A percentile compares a stretch with the other conserved stretches of the same genome.
Evolutionary conservation across 2,329 filamentous ascomycete genomes (phyloP).

Genomic region (Hymenoscyphus fraxineus): DNA sequence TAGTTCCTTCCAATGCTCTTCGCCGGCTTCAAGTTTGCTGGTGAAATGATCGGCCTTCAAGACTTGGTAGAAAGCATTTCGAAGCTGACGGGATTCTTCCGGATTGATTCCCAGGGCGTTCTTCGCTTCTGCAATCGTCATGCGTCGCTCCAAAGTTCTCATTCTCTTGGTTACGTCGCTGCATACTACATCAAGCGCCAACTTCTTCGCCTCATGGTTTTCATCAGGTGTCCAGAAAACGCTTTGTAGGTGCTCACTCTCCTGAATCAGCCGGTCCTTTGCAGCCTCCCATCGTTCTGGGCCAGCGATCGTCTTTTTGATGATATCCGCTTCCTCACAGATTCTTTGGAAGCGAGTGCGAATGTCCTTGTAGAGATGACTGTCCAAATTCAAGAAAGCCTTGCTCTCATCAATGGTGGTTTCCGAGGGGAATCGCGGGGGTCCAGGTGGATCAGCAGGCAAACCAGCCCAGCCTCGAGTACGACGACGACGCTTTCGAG

Average conservation of each 20-base stretch:
- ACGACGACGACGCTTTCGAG: conserved; percentile 63
- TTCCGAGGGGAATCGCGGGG: conserved; percentile 75
- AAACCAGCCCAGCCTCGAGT: conserved; percentile 66
- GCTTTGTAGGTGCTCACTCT: conserved; percentile 59
- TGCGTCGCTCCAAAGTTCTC: conserved; percentile 59
- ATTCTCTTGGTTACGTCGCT: conserved; percentile 79
- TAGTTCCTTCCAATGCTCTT: conserved; percentile 67
- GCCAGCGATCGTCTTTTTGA: conserved; percentile 73
- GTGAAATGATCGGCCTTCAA: conserved; percentile 64
- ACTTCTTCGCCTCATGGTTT: conserved; percentile 56
- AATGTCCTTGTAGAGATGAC: conserved; percentile 58
- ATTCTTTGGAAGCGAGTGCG: conserved; percentile 67
- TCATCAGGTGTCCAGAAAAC: conserved; percentile 58
- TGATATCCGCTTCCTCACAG: conserved; percentile 62
- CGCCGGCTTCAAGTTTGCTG: conserved; percentile 68
- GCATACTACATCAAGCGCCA: conserved; percentile 75
- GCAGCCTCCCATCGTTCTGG: conserved; percentile 69
- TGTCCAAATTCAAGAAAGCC: conserved; percentile 61
- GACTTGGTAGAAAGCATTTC: conserved; percentile 62
- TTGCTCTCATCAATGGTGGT: conserved; percentile 79
- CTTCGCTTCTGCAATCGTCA: conserved; percentile 73
- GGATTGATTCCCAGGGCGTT: conserved; percentile 66
- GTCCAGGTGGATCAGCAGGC: conserved; percentile 63
- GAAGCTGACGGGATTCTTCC: conserved; percentile 61
- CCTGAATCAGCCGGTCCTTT: conserved; percentile 63